Percentiles rank a stretch among this genome's conserved stretches.
Conservation (phyloP, 2,329 filamentous ascomycete species). For the Ceratocystis ficicola region DNA sequence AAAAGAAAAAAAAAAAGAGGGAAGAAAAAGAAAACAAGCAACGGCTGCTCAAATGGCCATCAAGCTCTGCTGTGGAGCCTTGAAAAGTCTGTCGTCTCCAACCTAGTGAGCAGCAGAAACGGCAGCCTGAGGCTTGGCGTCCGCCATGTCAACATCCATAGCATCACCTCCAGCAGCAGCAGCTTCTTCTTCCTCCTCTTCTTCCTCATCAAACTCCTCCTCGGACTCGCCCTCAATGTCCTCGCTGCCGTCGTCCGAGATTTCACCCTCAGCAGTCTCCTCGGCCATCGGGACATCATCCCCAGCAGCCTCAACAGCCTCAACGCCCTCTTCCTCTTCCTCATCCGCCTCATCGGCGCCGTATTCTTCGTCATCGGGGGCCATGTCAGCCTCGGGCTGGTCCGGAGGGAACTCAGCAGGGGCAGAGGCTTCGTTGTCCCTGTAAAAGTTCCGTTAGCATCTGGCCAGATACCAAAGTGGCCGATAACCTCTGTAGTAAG, state of each 20-base stretch:
- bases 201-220: constrained; percentile 56
- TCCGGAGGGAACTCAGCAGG: constrained; percentile 94
- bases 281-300: constrained; percentile 37
- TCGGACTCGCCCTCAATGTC: constrained; percentile 68
- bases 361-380: constrained; percentile 77
- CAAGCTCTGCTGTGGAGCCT: constrained; percentile 17
- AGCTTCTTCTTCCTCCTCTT: constrained; percentile 30
- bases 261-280: constrained; percentile 43
- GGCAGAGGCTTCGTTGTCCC: constrained; percentile 95
- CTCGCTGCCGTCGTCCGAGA: constrained; percentile 63
- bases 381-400: constrained; percentile 85
- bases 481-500: neutral
- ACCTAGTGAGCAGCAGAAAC: constrained; percentile 23
- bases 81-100: constrained; percentile 14
- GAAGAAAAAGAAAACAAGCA: constrained; percentile 14
- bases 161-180: constrained; percentile 33
- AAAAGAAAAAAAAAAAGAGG: constrained; percentile 5
- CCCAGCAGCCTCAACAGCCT: constrained; percentile 42
- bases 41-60: constrained; percentile 16
- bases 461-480: too few species aligned
- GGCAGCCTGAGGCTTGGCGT: constrained; percentile 29
- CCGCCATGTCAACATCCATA: constrained; percentile 40
- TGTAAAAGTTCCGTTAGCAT: constrained; percentile 30
- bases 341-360: constrained; percentile 66
- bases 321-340: constrained; percentile 46